Evolutionary conservation across 2,329 filamentous ascomycete genomes (phyloP).

Genomic region (Phaeosphaeria sp.): DNA sequence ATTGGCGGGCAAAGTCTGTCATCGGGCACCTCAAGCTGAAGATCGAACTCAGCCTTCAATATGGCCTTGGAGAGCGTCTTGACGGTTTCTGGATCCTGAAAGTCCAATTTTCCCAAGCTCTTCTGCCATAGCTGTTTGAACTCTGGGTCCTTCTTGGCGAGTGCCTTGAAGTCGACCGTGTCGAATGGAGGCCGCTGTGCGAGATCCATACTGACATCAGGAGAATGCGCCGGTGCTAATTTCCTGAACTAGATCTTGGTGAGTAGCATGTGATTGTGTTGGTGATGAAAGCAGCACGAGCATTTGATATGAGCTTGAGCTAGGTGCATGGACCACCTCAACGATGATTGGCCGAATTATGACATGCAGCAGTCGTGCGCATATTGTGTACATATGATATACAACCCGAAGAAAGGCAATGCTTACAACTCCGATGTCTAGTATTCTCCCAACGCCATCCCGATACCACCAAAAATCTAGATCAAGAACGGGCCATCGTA

Average conservation of each 20-base stretch:
- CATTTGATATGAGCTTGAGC: background rate
- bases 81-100: conserved; percentile 77
- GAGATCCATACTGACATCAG: conserved; percentile 22
- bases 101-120: conserved; percentile 72
- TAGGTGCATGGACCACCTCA: conserved; percentile 17
- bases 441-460: conserved; percentile 21
- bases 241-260: background rate
- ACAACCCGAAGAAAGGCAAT: conserved; percentile 10
- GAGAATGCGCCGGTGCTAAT: background rate
- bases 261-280: background rate
- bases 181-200: conserved; percentile 55
- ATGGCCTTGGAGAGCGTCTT: conserved; percentile 80
- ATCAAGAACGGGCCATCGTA: conserved; percentile 58
- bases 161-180: conserved; percentile 66
- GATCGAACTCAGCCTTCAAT: conserved; percentile 75
- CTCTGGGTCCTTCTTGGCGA: conserved; percentile 65
- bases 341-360: conserved; percentile 28
- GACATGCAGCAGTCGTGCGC: conserved; percentile 6
- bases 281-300: background rate
- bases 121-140: conserved; percentile 61
- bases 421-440: conserved; percentile 17
- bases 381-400: conserved; percentile 24
- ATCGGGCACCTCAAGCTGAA: conserved; percentile 73
- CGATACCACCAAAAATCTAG: conserved; percentile 16
- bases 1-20: conserved; percentile 89